These are phyloP conservation scores for Stropharia rugosoannulata DNA, from an alignment of 768 basidiomycete genomes.

Conservation along the genomic window DNA sequence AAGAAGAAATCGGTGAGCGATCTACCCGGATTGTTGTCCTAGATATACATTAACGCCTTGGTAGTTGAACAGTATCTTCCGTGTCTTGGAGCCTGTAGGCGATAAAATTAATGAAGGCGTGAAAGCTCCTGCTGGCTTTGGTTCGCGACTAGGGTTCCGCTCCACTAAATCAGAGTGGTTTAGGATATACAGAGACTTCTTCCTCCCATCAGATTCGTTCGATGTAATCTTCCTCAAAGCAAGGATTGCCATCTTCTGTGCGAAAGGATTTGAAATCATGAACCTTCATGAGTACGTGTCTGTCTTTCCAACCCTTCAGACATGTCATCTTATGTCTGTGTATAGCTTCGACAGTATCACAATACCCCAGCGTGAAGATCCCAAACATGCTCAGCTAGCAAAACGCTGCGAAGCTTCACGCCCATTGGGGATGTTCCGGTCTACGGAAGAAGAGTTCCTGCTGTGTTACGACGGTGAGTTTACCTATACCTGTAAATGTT, in stretches of 20 bases:
- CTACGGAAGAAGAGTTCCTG: slow-evolving; percentile 88
- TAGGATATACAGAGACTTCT: slow-evolving; percentile 91
- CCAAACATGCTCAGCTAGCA: slow-evolving; percentile 65
- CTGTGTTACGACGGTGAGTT: slow-evolving; percentile 89
- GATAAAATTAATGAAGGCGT: slow-evolving; percentile 82
- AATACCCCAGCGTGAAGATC: slow-evolving; percentile 78
- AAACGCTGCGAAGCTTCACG: slow-evolving; percentile 86
- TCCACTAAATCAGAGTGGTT: slow-evolving; percentile 92
- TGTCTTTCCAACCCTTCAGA: slow-evolving; percentile 2
- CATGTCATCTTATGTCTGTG: slow-evolving; percentile 20
- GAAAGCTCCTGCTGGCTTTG: slow-evolving; percentile 67
- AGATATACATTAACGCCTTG: neutral
- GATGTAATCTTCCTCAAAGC: slow-evolving; percentile 92
- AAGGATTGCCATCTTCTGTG: slow-evolving; percentile 89
- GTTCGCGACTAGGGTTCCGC: slow-evolving; percentile 74
- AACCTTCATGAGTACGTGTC: slow-evolving; percentile 80
- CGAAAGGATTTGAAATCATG: slow-evolving; percentile 98
- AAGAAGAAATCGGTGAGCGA: slow-evolving; percentile 79
- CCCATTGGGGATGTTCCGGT: slow-evolving; percentile 94
- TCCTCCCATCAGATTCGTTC: slow-evolving; percentile 87
- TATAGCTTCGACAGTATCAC: slow-evolving; percentile 96
- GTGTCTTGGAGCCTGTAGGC: slow-evolving; percentile 94
- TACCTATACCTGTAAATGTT: neutral
- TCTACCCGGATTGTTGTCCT: neutral
- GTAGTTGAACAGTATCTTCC: slow-evolving; percentile 88